Evolutionary conservation across 2,329 filamentous ascomycete genomes (phyloP).

Genomic region (Fusarium sp.): DNA sequence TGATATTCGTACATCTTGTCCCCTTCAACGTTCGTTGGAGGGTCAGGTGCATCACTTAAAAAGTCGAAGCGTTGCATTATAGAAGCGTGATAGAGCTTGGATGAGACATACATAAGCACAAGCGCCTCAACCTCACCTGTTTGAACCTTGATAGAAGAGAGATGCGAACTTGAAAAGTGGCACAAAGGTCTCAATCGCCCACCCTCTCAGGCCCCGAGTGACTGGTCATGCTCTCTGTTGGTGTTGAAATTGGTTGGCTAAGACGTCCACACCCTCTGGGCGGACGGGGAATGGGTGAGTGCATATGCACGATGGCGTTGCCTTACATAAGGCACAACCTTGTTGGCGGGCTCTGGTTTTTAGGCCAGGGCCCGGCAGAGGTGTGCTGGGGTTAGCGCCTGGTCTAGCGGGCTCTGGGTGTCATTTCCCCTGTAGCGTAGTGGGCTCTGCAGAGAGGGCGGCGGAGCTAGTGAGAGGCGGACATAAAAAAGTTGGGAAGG

Average conservation of each 20-base stretch:
- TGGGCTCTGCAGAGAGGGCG: constrained; percentile 22
- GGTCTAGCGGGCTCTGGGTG: constrained; percentile 31
- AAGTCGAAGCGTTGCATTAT: constrained; percentile 32
- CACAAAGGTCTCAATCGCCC: constrained; percentile 38
- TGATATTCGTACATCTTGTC: constrained; percentile 5
- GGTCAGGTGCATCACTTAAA: constrained; percentile 28
- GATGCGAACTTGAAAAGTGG: constrained; percentile 17
- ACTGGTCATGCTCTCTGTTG: constrained; percentile 37
- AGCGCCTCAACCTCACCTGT: neutral
- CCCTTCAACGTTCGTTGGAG: neutral
- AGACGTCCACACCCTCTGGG: constrained; percentile 20
- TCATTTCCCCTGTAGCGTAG: constrained; percentile 37
- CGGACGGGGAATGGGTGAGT: neutral
- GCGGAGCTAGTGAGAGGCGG: constrained; percentile 12
- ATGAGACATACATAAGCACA: constrained; percentile 26
- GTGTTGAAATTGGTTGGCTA: constrained; percentile 14
- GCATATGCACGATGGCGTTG: constrained; percentile 39
- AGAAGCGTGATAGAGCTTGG: constrained; percentile 8
- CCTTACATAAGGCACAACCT: constrained; percentile 32
- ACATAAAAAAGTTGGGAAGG: neutral
- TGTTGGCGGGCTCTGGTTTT: constrained; percentile 12
- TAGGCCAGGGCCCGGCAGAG: constrained; percentile 22
- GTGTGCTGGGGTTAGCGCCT: constrained; percentile 1
- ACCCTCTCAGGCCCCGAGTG: constrained; percentile 29
- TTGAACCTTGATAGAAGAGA: constrained; percentile 9